These are phyloP conservation scores for Auxenochlorella pyrenoidosa DNA, from an alignment of 139 green algal genomes.

Conservation along the genomic window DNA sequence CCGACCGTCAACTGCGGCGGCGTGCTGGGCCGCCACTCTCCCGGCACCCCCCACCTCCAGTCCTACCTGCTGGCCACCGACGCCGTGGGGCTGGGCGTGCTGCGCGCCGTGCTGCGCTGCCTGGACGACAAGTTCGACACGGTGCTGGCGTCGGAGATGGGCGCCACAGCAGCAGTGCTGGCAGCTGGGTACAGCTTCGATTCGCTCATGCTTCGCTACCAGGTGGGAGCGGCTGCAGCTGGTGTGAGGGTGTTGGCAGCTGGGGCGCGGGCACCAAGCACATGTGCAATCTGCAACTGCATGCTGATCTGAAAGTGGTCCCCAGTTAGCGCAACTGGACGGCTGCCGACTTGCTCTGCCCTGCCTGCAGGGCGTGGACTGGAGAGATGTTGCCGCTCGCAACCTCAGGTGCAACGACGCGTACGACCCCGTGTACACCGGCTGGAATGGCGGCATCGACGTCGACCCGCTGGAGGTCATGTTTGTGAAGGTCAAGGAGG, in stretches of 20 bases:
- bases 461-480: slow-evolving; percentile 81
- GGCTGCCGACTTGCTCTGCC: not conserved
- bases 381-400: slow-evolving; percentile 2
- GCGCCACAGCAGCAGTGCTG: slow-evolving; percentile 48
- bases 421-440: not conserved
- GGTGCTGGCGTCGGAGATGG: slow-evolving; percentile 56
- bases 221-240: slow-evolving; percentile 24
- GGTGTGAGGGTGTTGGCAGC: not conserved
- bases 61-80: slow-evolving; percentile 63
- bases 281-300: no score
- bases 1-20: slow-evolving; percentile 59
- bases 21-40: slow-evolving; percentile 4
- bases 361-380: slow-evolving; percentile 25
- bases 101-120: slow-evolving; percentile 55
- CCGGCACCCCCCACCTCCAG: slow-evolving; percentile 54
- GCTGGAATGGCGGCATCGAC: slow-evolving; percentile 67
- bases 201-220: slow-evolving; percentile 63
- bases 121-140: slow-evolving; percentile 46
- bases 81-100: slow-evolving; percentile 43
- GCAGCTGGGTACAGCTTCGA: slow-evolving; percentile 62
- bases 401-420: slow-evolving; percentile 33
- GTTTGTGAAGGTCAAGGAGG: slow-evolving; percentile 83
- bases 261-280: no score
- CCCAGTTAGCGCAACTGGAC: no score
- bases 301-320: no score